Conservation (phyloP, 1,284 basidiomycete genomes). For the Trametes hirsuta region DNA sequence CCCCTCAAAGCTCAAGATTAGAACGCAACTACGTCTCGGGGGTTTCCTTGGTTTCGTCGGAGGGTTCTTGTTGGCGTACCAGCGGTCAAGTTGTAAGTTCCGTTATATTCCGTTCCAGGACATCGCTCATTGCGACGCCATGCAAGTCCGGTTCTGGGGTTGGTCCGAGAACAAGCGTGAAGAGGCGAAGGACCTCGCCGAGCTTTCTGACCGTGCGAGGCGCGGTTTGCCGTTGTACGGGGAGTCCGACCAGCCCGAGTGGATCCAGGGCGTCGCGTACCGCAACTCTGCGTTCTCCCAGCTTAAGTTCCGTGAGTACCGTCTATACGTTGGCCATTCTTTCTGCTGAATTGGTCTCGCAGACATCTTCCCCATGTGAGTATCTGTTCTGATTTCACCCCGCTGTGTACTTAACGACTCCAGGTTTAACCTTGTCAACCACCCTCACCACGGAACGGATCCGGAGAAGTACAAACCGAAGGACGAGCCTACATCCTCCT, state of each 20-base stretch:
- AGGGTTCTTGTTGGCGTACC: conserved; percentile 95
- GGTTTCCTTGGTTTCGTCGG: conserved; percentile 75
- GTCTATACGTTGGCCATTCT: background rate
- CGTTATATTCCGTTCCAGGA: conserved; percentile 9
- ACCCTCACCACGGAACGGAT: conserved; percentile 86
- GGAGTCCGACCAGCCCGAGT: conserved; percentile 78
- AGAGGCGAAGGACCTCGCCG: conserved; percentile 73
- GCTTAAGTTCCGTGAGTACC: conserved; percentile 83
- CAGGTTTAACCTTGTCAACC: conserved; percentile 94
- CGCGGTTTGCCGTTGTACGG: conserved; percentile 87
- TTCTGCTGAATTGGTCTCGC: conserved; percentile 17
- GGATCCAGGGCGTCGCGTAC: conserved; percentile 89
- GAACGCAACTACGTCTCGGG: conserved; percentile 46
- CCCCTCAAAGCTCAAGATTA: conserved; percentile 44
- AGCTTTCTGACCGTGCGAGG: conserved; percentile 71
- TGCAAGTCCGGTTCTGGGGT: conserved; percentile 92
- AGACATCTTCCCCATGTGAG: conserved; percentile 75
- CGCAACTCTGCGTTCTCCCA: conserved; percentile 94
- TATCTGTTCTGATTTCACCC: conserved; percentile 14
- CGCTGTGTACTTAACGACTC: conserved; percentile 8
- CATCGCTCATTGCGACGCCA: background rate
- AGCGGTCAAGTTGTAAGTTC: conserved; percentile 80
- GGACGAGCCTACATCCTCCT: conserved; percentile 30
- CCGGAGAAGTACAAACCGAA: conserved; percentile 71
- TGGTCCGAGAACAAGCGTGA: conserved; percentile 93